phyloP scores from a whole-genome alignment of 331 rosid genomes.

The Stylosanthes scabra region DNA sequence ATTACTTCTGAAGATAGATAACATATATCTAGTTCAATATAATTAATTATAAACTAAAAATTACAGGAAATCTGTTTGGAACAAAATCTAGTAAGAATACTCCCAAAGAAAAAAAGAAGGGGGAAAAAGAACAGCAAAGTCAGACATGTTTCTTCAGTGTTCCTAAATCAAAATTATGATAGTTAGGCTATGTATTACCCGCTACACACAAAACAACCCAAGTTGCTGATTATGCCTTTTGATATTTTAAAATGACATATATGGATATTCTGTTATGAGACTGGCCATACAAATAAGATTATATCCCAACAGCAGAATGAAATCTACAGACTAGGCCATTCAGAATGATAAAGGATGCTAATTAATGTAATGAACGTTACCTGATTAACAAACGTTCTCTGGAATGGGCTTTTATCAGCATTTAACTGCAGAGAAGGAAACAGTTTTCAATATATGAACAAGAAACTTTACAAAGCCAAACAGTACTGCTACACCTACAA shows the following conservation, averaged over 20 bases:
- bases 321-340: constrained; percentile 33
- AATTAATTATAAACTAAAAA: background rate
- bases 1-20: constrained; percentile 18
- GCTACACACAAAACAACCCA: constrained; percentile 18
- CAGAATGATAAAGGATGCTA: constrained; percentile 31
- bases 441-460: constrained; percentile 20
- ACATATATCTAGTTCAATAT: constrained; percentile 16
- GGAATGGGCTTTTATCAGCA: constrained; percentile 96
- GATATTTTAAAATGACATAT: background rate
- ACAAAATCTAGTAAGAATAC: constrained; percentile 18
- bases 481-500: constrained; percentile 10
- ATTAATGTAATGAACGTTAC: constrained; percentile 46
- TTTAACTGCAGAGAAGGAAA: constrained; percentile 76
- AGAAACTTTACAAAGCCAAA: constrained; percentile 28
- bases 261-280: constrained; percentile 22
- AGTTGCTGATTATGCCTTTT: background rate
- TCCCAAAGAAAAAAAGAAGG: background rate
- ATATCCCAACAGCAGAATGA: constrained; percentile 29
- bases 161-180: constrained; percentile 25
- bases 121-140: background rate
- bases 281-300: constrained; percentile 30
- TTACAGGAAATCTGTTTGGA: background rate
- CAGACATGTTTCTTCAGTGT: constrained; percentile 23
- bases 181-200: constrained; percentile 10
- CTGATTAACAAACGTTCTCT: constrained; percentile 97